A percentile compares a stretch with the other conserved stretches of the same genome.
Evolutionary conservation across 306 rosid species (phyloP).

Genomic region (Vachellia collinsii): DNA sequence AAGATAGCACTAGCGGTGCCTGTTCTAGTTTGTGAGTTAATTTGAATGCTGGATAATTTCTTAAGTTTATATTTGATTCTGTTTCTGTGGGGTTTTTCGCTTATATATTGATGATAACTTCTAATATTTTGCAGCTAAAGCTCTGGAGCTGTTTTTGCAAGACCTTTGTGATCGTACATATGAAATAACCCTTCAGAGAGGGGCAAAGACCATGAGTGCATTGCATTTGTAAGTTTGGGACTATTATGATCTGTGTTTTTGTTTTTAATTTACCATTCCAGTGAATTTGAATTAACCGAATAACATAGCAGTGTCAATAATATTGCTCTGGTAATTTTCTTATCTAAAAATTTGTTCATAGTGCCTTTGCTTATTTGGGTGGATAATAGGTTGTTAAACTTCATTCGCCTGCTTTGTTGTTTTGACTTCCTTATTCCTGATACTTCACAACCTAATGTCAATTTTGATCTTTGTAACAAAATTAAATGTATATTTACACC

Average conservation of each 20-base stretch:
- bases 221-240: slow-evolving; percentile 86
- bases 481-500: not conserved
- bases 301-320: slow-evolving; percentile 17
- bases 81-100: not conserved
- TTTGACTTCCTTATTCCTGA: not conserved
- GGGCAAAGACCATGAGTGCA: slow-evolving; percentile 96
- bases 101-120: slow-evolving; percentile 36
- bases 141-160: slow-evolving; percentile 95
- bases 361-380: slow-evolving; percentile 2
- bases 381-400: not conserved
- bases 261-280: slow-evolving; percentile 2
- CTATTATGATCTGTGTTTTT: slow-evolving; percentile 18
- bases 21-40: slow-evolving; percentile 93
- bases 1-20: slow-evolving; percentile 97
- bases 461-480: not conserved
- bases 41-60: slow-evolving; percentile 21
- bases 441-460: not conserved
- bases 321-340: slow-evolving; percentile 5
- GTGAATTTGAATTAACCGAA: slow-evolving; percentile 17
- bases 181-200: slow-evolving; percentile 95
- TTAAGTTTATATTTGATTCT: not conserved
- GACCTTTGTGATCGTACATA: slow-evolving; percentile 99
- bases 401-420: not conserved
- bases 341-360: not conserved
- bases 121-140: slow-evolving; percentile 74